A percentile compares a stretch with the other conserved stretches of the same genome.
Conservation (phyloP, 768 basidiomycete species). For the Leccinum sublutescens region DNA sequence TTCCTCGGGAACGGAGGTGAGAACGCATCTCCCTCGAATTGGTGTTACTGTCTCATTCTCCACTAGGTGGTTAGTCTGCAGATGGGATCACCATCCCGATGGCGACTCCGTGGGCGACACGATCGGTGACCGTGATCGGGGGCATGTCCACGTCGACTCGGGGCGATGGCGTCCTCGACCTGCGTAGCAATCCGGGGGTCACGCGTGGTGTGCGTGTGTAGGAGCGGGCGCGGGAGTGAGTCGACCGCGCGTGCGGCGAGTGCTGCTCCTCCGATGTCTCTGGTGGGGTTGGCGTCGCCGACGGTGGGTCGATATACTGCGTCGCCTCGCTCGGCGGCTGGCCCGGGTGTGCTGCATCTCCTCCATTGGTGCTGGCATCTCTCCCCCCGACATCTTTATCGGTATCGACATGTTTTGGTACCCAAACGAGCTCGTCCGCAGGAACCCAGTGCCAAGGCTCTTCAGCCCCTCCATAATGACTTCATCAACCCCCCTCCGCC, state of each 20-base stretch:
- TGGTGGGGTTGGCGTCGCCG: conserved; percentile 4
- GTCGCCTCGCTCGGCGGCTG: conserved; percentile 4
- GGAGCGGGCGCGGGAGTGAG: background rate
- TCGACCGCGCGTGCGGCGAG: conserved; percentile 14
- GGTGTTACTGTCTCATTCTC: background rate
- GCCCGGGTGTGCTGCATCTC: background rate
- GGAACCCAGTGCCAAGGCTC: conserved; percentile 23
- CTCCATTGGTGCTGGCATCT: background rate
- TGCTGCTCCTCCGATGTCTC: conserved; percentile 22
- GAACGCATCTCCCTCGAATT: background rate
- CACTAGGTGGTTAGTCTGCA: conserved; percentile 48
- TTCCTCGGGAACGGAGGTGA: conserved; percentile 57
- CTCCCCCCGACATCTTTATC: background rate
- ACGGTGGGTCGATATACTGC: conserved; percentile 14
- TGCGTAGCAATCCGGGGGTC: conserved; percentile 2
- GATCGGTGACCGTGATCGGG: conserved; percentile 10
- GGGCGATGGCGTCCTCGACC: background rate
- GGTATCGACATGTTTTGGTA: background rate
- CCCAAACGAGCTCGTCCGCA: background rate
- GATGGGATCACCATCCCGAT: conserved; percentile 59
- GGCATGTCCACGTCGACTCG: background rate
- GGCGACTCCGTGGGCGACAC: conserved; percentile 18
- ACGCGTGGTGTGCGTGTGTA: background rate
- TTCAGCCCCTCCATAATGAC: conserved; percentile 36
- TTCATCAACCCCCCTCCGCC: conserved; percentile 22